These are phyloP conservation scores for Phytophthora chlamydospora DNA, from an alignment of 352 stramenopile species.

Conservation along the genomic window DNA sequence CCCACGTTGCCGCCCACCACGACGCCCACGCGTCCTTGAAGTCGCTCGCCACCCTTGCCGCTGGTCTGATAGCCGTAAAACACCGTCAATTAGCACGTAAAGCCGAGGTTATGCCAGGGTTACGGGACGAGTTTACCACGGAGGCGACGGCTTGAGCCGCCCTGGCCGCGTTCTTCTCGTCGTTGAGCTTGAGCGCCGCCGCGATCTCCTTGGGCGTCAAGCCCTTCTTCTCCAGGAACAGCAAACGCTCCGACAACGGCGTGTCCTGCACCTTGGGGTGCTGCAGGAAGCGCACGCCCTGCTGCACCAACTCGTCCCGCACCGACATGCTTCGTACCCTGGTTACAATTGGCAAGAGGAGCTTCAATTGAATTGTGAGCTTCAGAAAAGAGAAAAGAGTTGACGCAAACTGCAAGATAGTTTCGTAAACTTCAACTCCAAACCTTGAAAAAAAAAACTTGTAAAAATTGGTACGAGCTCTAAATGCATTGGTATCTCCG, in stretches of 20 bases:
- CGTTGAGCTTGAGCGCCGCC: slow-evolving; percentile 64
- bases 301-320: slow-evolving; percentile 65
- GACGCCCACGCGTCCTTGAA: slow-evolving; percentile 64
- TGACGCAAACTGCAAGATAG: slow-evolving; percentile 3
- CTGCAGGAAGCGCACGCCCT: slow-evolving; percentile 81
- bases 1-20: slow-evolving; percentile 66
- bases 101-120: neutral
- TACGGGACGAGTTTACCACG: slow-evolving; percentile 38
- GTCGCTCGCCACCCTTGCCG: slow-evolving; percentile 55
- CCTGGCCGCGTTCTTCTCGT: slow-evolving; percentile 60
- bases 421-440: no score
- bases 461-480: no score
- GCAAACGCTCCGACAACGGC: slow-evolving; percentile 70
- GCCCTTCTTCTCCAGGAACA: slow-evolving; percentile 82
- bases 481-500: no score
- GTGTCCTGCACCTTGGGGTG: slow-evolving; percentile 80
- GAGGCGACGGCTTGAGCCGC: slow-evolving; percentile 65
- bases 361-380: slow-evolving; percentile 15
- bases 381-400: slow-evolving; percentile 22
- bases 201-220: slow-evolving; percentile 75
- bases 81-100: slow-evolving; percentile 14
- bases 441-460: no score
- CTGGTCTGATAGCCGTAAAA: slow-evolving; percentile 43
- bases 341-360: neutral
- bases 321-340: slow-evolving; percentile 35